A percentile compares a stretch with the other conserved stretches of the same genome.
Conservation (phyloP, 2,329 filamentous ascomycete species). For the Rhinocladiella mackenziei region DNA sequence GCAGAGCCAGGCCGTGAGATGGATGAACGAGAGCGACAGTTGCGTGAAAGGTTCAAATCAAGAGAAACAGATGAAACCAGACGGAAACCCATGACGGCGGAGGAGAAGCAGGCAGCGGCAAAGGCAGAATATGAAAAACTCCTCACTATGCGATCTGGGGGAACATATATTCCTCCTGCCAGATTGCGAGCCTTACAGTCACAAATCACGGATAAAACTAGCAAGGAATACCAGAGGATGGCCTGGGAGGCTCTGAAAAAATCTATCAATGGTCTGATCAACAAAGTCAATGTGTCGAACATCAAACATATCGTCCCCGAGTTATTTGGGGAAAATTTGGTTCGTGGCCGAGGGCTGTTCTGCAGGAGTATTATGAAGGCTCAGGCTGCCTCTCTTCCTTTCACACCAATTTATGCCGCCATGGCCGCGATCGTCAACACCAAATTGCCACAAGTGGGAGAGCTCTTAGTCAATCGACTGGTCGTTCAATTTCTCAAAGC, state of each 20-base stretch:
- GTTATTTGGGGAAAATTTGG: slow-evolving; percentile 88
- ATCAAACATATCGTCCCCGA: slow-evolving; percentile 98
- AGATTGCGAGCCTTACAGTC: slow-evolving; percentile 86
- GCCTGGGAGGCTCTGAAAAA: slow-evolving; percentile 99
- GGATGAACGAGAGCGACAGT: slow-evolving; percentile 48
- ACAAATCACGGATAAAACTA: slow-evolving; percentile 93
- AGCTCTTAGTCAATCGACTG: slow-evolving; percentile 78
- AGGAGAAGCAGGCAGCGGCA: slow-evolving; percentile 79
- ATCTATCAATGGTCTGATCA: slow-evolving; percentile 96
- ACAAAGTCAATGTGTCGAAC: slow-evolving; percentile 97
- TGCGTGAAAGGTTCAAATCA: slow-evolving; percentile 52
- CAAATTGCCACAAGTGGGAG: slow-evolving; percentile 90
- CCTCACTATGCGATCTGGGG: slow-evolving; percentile 85
- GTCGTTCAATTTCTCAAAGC: slow-evolving; percentile 92
- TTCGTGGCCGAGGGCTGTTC: slow-evolving; percentile 86
- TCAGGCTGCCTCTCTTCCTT: slow-evolving; percentile 89
- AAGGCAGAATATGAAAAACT: slow-evolving; percentile 94
- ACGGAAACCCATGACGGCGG: slow-evolving; percentile 60
- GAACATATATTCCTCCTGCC: slow-evolving; percentile 93
- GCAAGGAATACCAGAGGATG: slow-evolving; percentile 98
- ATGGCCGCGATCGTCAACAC: slow-evolving; percentile 97
- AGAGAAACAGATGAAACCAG: slow-evolving; percentile 45
- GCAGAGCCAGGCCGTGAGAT: slow-evolving; percentile 49
- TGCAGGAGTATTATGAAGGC: slow-evolving; percentile 98
- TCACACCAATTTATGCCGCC: slow-evolving; percentile 92